These are phyloP conservation scores for Astrocystis sublimbata DNA, from an alignment of 495 filamentous ascomycete species.

Conservation along the genomic window DNA sequence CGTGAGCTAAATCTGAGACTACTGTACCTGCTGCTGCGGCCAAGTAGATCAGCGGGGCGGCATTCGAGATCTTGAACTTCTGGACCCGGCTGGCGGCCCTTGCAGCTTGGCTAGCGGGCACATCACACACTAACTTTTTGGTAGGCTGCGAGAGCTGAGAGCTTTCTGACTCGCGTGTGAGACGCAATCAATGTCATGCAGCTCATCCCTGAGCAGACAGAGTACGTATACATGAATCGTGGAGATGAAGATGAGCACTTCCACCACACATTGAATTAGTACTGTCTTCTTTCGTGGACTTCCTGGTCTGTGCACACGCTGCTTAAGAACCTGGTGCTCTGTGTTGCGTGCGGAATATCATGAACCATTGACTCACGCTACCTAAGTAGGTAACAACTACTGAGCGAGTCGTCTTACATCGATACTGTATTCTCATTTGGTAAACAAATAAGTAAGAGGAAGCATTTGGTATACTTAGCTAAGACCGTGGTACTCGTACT, in stretches of 20 bases:
- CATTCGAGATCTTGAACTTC: conserved; percentile 19
- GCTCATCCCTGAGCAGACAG: background rate
- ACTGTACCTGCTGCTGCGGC: background rate
- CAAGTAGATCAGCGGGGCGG: conserved; percentile 12
- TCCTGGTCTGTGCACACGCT: background rate
- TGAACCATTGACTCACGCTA: background rate
- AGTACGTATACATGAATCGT: conserved; percentile 7
- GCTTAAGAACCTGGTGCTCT: background rate
- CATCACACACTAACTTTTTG: too few relatives aligned
- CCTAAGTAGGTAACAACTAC: background rate
- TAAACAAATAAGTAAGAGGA: too few relatives aligned
- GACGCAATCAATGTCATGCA: background rate
- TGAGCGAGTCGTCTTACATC: background rate
- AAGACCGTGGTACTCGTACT: background rate
- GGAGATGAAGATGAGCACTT: background rate
- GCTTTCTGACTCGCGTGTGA: conserved; percentile 4
- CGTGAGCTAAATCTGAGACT: background rate
- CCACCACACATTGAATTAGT: background rate
- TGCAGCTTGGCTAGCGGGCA: conserved; percentile 10
- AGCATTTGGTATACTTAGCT: background rate
- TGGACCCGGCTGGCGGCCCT: conserved; percentile 18
- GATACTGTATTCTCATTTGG: background rate
- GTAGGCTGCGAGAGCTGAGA: background rate
- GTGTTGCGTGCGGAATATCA: background rate
- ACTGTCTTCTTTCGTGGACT: background rate